These are phyloP conservation scores for Penicillium digitatum DNA, from an alignment of 2,329 filamentous ascomycete species.

Conservation along the genomic window DNA sequence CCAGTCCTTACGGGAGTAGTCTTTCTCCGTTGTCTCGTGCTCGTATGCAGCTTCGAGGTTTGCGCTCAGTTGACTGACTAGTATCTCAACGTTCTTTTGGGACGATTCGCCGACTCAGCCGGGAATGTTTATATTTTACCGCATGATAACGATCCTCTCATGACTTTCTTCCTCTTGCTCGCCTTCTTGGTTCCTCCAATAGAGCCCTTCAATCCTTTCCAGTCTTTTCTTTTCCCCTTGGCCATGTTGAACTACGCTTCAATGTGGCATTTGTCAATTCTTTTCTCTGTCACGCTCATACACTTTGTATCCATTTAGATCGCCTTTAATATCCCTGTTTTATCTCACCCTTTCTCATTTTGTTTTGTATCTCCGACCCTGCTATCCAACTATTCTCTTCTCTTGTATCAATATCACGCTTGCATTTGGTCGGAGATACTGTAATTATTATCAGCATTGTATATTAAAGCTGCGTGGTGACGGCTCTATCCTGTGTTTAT, in stretches of 20 bases:
- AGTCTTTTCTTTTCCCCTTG: conserved; percentile 8
- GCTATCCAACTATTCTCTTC: not conserved
- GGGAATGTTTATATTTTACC: not conserved
- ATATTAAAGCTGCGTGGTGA: not conserved
- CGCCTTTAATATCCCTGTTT: not conserved
- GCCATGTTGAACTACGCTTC: not conserved
- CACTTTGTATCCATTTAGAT: not conserved
- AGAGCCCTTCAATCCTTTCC: conserved; percentile 10
- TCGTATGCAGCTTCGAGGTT: conserved; percentile 20
- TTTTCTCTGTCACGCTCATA: not conserved
- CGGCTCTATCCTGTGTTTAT: not conserved
- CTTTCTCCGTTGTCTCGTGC: conserved; percentile 19
- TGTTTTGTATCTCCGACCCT: not conserved
- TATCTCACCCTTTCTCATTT: not conserved
- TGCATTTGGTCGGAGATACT: conserved; percentile 10
- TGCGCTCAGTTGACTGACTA: conserved; percentile 28
- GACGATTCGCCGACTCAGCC: not conserved
- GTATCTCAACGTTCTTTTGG: not conserved
- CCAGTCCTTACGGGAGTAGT: conserved; percentile 13
- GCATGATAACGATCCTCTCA: conserved; percentile 22
- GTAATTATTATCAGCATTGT: not conserved
- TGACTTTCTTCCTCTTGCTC: conserved; percentile 9
- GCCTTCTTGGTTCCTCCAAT: not conserved
- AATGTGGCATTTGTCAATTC: conserved; percentile 3
- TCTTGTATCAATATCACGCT: conserved; percentile 1